These are phyloP conservation scores for Chrysoporthe austroafricana DNA, from an alignment of 2,329 filamentous ascomycete genomes.

Conservation along the genomic window DNA sequence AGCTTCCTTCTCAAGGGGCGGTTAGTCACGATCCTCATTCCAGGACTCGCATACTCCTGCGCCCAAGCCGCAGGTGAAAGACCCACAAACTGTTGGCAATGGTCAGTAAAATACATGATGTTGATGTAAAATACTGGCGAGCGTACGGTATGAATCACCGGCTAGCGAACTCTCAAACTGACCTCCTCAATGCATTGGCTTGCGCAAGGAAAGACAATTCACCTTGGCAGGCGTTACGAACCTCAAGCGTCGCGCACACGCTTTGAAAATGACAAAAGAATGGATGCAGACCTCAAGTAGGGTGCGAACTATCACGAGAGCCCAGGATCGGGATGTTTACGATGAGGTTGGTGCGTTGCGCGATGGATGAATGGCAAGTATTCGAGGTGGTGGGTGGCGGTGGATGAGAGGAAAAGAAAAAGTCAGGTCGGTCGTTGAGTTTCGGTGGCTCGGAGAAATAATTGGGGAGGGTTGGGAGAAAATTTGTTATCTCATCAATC, in stretches of 20 bases:
- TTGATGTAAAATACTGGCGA: background rate
- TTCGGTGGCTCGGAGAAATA: constrained; percentile 12
- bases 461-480: constrained; percentile 15
- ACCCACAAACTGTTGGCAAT: background rate
- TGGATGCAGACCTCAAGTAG: background rate
- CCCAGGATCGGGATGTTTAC: background rate
- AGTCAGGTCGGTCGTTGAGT: background rate
- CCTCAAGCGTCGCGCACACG: background rate
- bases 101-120: background rate
- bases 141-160: background rate
- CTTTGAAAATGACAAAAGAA: background rate
- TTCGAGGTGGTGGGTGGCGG: background rate
- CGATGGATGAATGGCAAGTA: background rate
- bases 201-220: background rate
- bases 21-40: background rate
- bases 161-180: background rate
- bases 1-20: background rate
- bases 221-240: background rate
- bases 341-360: constrained; percentile 1
- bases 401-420: background rate
- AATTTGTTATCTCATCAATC: constrained; percentile 15
- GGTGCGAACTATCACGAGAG: background rate
- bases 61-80: background rate
- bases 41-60: background rate
- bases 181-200: background rate